Evolutionary conservation across 768 basidiomycete species (phyloP).

Genomic region (Hydnum rufescens): DNA sequence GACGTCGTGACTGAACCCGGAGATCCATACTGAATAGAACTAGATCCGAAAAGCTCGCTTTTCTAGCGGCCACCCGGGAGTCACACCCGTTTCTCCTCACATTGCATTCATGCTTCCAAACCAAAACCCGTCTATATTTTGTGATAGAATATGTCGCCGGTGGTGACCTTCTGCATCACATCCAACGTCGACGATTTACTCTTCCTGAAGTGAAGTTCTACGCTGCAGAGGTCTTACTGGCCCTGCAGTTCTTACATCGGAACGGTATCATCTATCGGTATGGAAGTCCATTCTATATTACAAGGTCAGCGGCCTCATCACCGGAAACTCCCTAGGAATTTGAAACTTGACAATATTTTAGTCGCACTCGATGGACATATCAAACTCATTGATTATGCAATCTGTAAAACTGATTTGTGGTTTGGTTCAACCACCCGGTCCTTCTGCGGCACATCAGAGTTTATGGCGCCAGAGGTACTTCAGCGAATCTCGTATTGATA

Average conservation of each 20-base stretch:
- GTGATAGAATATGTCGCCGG: constrained; percentile 99
- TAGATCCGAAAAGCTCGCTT: constrained; percentile 96
- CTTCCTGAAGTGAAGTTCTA: constrained; percentile 98
- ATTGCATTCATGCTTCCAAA: constrained; percentile 98
- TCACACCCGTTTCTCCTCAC: constrained; percentile 94
- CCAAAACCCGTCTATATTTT: constrained; percentile 96
- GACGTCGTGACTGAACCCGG: no score
- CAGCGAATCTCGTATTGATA: neutral
- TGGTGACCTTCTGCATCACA: constrained; percentile 97
- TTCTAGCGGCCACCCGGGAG: constrained; percentile 89
- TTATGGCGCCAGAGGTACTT: constrained; percentile 95
- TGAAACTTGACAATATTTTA: constrained; percentile 96
- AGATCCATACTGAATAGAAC: constrained; percentile 42
- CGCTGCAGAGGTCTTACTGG: constrained; percentile 87
- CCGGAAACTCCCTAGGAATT: constrained; percentile 34
- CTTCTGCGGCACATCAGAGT: constrained; percentile 98
- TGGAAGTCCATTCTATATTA: constrained; percentile 13
- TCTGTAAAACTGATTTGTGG: constrained; percentile 99
- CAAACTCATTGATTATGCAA: constrained; percentile 96
- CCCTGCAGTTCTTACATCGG: constrained; percentile 91
- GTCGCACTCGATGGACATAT: constrained; percentile 94
- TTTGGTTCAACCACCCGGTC: constrained; percentile 88
- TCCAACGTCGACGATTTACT: constrained; percentile 97
- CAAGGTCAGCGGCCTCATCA: neutral
- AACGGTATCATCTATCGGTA: constrained; percentile 99